phyloP scores from a whole-genome alignment of 2,329 filamentous ascomycete genomes.

The Trichoderma simmonsii region DNA sequence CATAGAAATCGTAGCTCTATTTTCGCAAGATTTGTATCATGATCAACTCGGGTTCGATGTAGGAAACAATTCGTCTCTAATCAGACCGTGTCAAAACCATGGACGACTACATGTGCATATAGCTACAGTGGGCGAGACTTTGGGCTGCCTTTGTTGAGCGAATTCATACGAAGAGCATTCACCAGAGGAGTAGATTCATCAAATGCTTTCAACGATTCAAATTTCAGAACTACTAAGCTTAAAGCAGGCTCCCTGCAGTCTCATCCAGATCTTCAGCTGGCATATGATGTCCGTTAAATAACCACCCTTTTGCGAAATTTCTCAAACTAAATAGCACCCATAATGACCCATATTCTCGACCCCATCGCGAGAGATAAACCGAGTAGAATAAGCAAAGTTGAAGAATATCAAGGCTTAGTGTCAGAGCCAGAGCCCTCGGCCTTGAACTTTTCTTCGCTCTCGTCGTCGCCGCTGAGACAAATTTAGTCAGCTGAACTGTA shows the following conservation, averaged over 20 bases:
- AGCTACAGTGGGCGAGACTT: not conserved
- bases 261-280: not conserved
- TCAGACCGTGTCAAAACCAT: fast-evolving
- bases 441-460: not conserved
- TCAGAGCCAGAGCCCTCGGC: not conserved
- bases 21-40: not conserved
- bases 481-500: not conserved
- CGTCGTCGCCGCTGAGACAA: not conserved
- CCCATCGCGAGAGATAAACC: not conserved
- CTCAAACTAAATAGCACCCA: not conserved
- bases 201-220: not conserved
- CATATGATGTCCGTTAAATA: not conserved
- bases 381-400: not conserved
- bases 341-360: not conserved
- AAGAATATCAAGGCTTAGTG: not conserved
- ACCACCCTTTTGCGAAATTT: not conserved
- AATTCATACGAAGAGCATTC: not conserved
- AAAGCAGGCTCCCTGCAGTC: not conserved
- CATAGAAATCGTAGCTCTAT: not conserved
- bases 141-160: not conserved
- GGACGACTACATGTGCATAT: not conserved
- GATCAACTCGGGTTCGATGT: not conserved
- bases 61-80: not conserved
- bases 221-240: not conserved
- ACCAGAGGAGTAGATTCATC: not conserved